Evolutionary conservation across 805 yeast species (phyloP).

Genomic region (Hanseniaspora taiwanica): DNA sequence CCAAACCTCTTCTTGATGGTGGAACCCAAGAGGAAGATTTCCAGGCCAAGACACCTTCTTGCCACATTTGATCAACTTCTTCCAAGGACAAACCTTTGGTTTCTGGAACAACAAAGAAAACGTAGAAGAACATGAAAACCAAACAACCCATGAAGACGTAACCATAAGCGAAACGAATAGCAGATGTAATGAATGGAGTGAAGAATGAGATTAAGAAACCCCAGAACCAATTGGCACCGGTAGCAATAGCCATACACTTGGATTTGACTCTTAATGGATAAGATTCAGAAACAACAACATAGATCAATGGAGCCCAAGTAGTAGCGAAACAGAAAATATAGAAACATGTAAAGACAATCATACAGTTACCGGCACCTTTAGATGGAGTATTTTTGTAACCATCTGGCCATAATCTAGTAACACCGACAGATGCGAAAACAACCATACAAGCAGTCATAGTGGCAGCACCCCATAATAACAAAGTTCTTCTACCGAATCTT

Average conservation of each 20-base stretch:
- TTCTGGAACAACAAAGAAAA: conserved; percentile 61
- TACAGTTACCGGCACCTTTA: conserved; percentile 23
- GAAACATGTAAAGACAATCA: conserved; percentile 27
- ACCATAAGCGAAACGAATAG: conserved; percentile 62
- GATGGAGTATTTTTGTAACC: conserved; percentile 21
- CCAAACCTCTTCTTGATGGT: conserved; percentile 25
- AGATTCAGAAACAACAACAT: conserved; percentile 48
- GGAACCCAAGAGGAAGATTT: conserved; percentile 41
- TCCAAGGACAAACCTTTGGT: conserved; percentile 74
- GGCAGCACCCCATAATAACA: conserved; percentile 32
- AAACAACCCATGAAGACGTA: conserved; percentile 50
- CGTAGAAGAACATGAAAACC: conserved; percentile 47
- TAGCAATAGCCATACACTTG: conserved; percentile 40
- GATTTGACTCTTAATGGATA: conserved; percentile 58
- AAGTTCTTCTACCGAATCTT: conserved; percentile 35
- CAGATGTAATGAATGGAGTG: conserved; percentile 59
- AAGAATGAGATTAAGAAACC: conserved; percentile 55
- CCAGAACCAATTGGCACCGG: conserved; percentile 51
- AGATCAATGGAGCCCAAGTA: conserved; percentile 59
- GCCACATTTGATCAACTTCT: conserved; percentile 59
- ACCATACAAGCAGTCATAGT: conserved; percentile 32
- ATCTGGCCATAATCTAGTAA: conserved; percentile 25
- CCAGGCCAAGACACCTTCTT: conserved; percentile 32
- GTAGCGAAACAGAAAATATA: conserved; percentile 57
- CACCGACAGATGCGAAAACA: conserved; percentile 46